Base-by-base conservation (phyloP, 1,139 yeast species). In the Debaryomyces sp. region DNA sequence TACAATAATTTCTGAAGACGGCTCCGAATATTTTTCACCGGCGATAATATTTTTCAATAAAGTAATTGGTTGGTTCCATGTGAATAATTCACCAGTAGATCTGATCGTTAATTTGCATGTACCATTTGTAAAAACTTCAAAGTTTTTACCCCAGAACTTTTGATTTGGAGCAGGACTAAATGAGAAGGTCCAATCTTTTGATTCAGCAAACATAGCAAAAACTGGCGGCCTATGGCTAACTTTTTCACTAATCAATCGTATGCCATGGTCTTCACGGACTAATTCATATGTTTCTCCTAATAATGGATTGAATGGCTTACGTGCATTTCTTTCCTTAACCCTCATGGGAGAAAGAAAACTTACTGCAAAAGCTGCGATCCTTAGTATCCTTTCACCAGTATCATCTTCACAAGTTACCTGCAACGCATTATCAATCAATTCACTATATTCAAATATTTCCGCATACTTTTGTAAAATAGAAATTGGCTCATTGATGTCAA, bases 1-100 rank as follows among this genome's bases (percentile, higher is more conserved):
- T 5, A 94, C 77, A 0, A 86, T 82, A 54, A 90, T 75, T 2
- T 84, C 67, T 8, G 90, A 87, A 2, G 80, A 75, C 2, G 99
- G 99, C 63, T 94, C 99, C n/a, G 90, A 76, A 64, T 91, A 94
- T 64, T 90, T 88, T 60, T 94, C 98, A 27, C 99, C 99, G 3
- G 97, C 96, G 61, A 94, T 85, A 47, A 94, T 78, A 61, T 92
- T 92, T 59, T 94, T 86, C 61, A 94, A 71, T 62, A 89, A 77
- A 0, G 96, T 84, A 1, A 89, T 82, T 8, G 99, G 97, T 57
- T 87, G 94, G 17, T 73, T 65, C 94, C 96, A 94, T 51, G 83
- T 81, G 61, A 84, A 89, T 5, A 78, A 75, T 59, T 89, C 96
- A 4, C 92, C 92, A 0, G 88, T 78, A 8, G 68, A 51, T 60